Evolutionary conservation across 441 rosid species (phyloP).

Genomic region (Euphorbia corollata): DNA sequence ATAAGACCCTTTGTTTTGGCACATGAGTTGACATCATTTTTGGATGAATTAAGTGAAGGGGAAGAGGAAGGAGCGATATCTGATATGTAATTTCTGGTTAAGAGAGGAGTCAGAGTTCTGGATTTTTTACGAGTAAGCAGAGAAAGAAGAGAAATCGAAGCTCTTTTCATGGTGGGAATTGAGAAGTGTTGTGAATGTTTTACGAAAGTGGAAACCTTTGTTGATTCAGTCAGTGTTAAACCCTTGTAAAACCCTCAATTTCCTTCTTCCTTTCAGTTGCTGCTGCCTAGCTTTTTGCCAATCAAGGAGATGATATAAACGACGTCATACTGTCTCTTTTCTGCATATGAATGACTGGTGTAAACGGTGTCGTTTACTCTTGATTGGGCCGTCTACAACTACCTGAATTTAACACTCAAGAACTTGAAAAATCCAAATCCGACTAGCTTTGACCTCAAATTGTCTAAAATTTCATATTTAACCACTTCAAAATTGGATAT

Average conservation of each 20-base stretch:
- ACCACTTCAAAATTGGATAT: too few species aligned
- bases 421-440: too few species aligned
- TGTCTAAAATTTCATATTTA: too few species aligned
- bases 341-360: too few species aligned
- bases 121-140: constrained; percentile 31
- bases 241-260: constrained; percentile 28
- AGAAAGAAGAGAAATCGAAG: constrained; percentile 49
- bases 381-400: too few species aligned
- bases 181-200: not conserved
- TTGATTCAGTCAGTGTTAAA: constrained; percentile 10
- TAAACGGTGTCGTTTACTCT: too few species aligned
- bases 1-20: constrained; percentile 30
- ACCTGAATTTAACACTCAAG: too few species aligned
- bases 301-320: not conserved
- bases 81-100: constrained; percentile 26
- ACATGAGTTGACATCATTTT: constrained; percentile 28
- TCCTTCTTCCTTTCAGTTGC: not conserved
- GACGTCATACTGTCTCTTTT: not conserved
- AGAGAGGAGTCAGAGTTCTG: constrained; percentile 22
- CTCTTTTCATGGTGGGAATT: constrained; percentile 41
- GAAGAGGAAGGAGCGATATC: constrained; percentile 24
- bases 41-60: constrained; percentile 24
- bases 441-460: too few species aligned
- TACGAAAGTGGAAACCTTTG: not conserved
- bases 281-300: not conserved